Evolutionary conservation across 352 stramenopile genomes (phyloP), one percentile per base, ranked within the genome.

Genomic region (Peronospora farinosa): DNA sequence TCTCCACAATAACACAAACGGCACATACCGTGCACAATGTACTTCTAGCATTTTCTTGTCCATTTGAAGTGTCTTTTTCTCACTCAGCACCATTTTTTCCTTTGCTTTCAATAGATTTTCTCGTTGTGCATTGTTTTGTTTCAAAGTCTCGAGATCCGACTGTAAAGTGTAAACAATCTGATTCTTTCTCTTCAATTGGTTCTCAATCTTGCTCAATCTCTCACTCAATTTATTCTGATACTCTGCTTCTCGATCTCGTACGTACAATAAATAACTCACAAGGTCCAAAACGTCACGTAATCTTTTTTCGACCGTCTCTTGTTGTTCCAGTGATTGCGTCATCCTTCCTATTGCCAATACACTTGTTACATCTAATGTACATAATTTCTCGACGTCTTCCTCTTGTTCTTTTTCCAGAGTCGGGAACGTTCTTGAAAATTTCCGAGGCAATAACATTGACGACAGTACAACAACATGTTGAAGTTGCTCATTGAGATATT

Each of bases 41-140:
- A 87, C 70, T 43, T 92, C 78, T 17, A 88, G 62, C 11, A 70
- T 36, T 43, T 76, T 80, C 61, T 88, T 89, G 25, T 89, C 78
- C 7, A 64, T 59, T 52, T 81, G 73, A 33, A 84, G 40, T 28
- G 58, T 66, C 36, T 69, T 76, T 13, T 70, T 71, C 45, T 92
- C 74, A 2, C 32, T 40, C 8, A 74, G 46, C 11, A 84, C 43
- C 42, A 53, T 62, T 30, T 84, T 59, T 40, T 89, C 75, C 40
- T 81, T 84, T 0, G 67, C 76, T 38, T 78, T 71, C n/a, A 81
- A 78, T 17, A 73, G 45, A 35, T 85, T 87, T 21, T 86, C 65
- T 46, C 76, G 69, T 21, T 84, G 69, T n/a, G 71, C 71, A 31
- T 69, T 31, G 19, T 69, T 69, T 62, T 79, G 63, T 32, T 70